Evolutionary conservation across 2,329 filamentous ascomycete genomes (phyloP).

Genomic region (Talaromyces sp.): DNA sequence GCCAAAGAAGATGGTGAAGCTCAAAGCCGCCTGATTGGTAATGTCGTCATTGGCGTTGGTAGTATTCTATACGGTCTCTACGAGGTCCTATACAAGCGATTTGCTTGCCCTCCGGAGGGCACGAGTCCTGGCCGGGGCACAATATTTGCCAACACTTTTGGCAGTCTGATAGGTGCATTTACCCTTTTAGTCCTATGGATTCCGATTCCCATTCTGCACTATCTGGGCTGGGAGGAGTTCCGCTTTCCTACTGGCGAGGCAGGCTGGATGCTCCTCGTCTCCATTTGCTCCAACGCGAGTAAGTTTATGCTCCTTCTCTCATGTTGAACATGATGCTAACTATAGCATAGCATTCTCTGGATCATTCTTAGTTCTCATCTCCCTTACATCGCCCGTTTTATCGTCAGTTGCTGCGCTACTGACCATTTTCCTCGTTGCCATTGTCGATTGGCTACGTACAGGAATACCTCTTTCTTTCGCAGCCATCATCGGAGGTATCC

Average conservation of each 20-base stretch:
- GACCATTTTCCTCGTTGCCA: slow-evolving; percentile 94
- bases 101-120: slow-evolving; percentile 90
- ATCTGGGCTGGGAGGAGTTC: slow-evolving; percentile 77
- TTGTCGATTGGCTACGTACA: slow-evolving; percentile 86
- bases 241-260: slow-evolving; percentile 77
- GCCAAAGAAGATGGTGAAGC: slow-evolving; percentile 50
- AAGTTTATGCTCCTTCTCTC: slow-evolving; percentile 34
- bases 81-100: slow-evolving; percentile 93
- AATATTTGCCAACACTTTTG: slow-evolving; percentile 93
- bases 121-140: slow-evolving; percentile 83
- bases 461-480: slow-evolving; percentile 74
- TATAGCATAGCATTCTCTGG: slow-evolving; percentile 71
- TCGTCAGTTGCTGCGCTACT: slow-evolving; percentile 89
- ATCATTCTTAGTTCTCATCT: slow-evolving; percentile 89
- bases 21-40: slow-evolving; percentile 74
- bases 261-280: slow-evolving; percentile 77
- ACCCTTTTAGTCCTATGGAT: slow-evolving; percentile 90
- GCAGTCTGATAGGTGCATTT: slow-evolving; percentile 81
- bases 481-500: slow-evolving; percentile 75
- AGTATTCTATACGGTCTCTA: slow-evolving; percentile 95
- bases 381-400: slow-evolving; percentile 86
- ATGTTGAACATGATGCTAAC: slow-evolving; percentile 6
- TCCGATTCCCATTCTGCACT: slow-evolving; percentile 81
- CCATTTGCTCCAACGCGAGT: slow-evolving; percentile 82
- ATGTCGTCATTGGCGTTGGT: slow-evolving; percentile 87